Base-by-base conservation (phyloP, 2,329 filamentous ascomycete genomes). In the Cryphonectria naterciae region DNA sequence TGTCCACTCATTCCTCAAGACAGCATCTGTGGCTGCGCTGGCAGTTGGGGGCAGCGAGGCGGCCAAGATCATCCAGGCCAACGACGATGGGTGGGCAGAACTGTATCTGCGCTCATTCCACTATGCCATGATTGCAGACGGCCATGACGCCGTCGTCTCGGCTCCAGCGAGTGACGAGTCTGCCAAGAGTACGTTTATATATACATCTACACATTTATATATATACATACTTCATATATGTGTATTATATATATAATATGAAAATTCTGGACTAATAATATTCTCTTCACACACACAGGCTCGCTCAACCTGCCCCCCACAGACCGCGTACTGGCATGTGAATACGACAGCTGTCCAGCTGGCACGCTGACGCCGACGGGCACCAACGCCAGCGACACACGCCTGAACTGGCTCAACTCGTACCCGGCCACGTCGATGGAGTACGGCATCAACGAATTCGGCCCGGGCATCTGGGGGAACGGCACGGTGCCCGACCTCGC, bases 71-170 rank as follows among this genome's bases (percentile, higher is more conserved):
- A 77, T 93, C 68, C 88, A 91, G 70, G 86, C 86, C 74, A 93
- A 93, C 79, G 91, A 93, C 74, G 91, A 93, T 77, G 91, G 91
- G 46, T 93, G 91, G 91, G 89, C 91, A 6, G 91, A 92, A 80
- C 85, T 85, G 56, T 92, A 93, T 76, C 81, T 91, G 65, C 86
- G 91, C 22, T 83, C 85, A 0, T 81, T 92, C 67, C 87, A 91
- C 79, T 79, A 87, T 67, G 82, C 84, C 17, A 80, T 93, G 56
- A 84, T 80, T 13, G 79, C 79, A 1, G 84, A 86, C 1, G 88
- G 88, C 0, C 86, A 92, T 75, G 82, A 88, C 13, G 88, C 89
- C 11, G 83, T 93, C 13, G 82, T 93, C 7, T 92, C 90, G 0
- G 88, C 84, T 0, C 91, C 91, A 0, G 90, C 91, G 0, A 86